phyloP scores from a whole-genome alignment of 306 rosid species.

The Clitoria ternatea region DNA sequence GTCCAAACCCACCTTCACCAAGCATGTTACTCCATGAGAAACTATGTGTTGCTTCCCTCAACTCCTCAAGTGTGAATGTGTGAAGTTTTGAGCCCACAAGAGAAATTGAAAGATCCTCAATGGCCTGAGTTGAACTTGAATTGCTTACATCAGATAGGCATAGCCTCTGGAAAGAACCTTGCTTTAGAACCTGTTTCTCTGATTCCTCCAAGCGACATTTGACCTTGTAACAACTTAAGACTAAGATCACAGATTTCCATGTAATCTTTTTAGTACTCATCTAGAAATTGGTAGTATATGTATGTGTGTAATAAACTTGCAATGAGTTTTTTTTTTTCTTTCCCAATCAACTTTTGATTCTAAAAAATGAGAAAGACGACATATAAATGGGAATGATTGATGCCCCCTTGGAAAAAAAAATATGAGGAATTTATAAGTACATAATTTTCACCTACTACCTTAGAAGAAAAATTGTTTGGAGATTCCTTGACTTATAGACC shows the following conservation, averaged over 20 bases:
- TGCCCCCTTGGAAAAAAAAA: slow-evolving; percentile 12
- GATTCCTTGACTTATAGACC: slow-evolving; percentile 41
- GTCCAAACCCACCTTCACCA: slow-evolving; percentile 96
- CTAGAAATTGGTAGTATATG: background rate
- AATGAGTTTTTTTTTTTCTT: slow-evolving; percentile 14
- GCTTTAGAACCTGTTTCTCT: slow-evolving; percentile 24
- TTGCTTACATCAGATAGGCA: slow-evolving; percentile 59
- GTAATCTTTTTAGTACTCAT: slow-evolving; percentile 45
- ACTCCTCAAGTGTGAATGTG: slow-evolving; percentile 65
- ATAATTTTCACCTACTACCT: slow-evolving; percentile 35
- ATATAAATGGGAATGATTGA: slow-evolving; percentile 11
- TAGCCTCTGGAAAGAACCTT: slow-evolving; percentile 52
- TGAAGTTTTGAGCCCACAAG: slow-evolving; percentile 53
- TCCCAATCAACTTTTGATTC: slow-evolving; percentile 22
- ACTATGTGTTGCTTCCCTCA: slow-evolving; percentile 49
- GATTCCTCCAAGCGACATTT: slow-evolving; percentile 30
- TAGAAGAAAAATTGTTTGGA: slow-evolving; percentile 14
- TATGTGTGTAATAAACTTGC: background rate
- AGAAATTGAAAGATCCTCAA: slow-evolving; percentile 65
- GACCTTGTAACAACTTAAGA: slow-evolving; percentile 57
- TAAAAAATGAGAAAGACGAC: slow-evolving; percentile 20
- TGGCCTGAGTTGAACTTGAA: slow-evolving; percentile 48
- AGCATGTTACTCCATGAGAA: slow-evolving; percentile 64
- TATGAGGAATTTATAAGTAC: slow-evolving; percentile 27
- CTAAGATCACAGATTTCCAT: slow-evolving; percentile 60